Conservation (phyloP, 2,329 filamentous ascomycete genomes). For the Aspergillus pseudoterreus region DNA sequence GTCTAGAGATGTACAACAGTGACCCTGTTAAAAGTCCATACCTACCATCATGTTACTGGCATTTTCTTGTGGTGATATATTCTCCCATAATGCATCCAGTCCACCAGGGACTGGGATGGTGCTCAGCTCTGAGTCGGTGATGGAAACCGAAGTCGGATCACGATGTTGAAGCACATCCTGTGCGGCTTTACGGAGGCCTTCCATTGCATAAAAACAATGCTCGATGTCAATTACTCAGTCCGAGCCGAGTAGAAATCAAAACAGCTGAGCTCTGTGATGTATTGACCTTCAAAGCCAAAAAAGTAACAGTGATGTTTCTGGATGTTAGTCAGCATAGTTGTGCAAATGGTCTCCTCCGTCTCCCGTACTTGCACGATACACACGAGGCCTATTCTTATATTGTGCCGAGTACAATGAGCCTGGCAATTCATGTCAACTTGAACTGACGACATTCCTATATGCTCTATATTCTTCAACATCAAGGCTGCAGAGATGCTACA, state of each 20-base stretch:
- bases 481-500: no score
- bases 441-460: no score
- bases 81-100: conserved; percentile 27
- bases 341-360: no score
- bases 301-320: no score
- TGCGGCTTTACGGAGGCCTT: conserved; percentile 24
- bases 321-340: no score
- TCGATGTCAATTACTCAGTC: background rate
- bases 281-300: no score
- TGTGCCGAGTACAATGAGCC: no score
- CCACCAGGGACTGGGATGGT: conserved; percentile 10
- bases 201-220: conserved; percentile 16
- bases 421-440: no score
- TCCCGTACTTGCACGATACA: no score
- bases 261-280: background rate
- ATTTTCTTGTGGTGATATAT: conserved; percentile 23
- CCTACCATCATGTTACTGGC: conserved; percentile 12
- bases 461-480: no score
- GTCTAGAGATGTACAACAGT: background rate
- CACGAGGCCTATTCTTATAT: no score
- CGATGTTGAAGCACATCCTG: conserved; percentile 19
- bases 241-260: background rate
- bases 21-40: conserved; percentile 16
- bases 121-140: conserved; percentile 7
- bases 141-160: conserved; percentile 1